Evolutionary conservation across 176 grass and related monocot species (phyloP), one percentile per base, ranked within the genome.

Genomic region (Metroxylon sagu): DNA sequence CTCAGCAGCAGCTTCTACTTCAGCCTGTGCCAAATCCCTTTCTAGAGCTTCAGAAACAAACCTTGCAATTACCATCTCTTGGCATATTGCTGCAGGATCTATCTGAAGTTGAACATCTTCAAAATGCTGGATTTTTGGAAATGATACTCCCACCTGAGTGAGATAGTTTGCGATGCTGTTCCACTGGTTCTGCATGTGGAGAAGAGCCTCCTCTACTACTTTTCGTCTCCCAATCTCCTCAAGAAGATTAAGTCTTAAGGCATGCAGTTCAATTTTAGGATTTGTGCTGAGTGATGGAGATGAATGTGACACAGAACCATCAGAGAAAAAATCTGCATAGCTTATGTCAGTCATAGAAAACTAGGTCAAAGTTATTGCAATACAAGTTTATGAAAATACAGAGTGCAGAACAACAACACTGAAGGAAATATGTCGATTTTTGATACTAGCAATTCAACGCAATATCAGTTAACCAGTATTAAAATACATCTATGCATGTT

Each of bases 171-270:
- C 60, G 8, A 62, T 49, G 3, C n/a, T 54, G 15, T 54, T 26
- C 70, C 70, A 63, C 14, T 53, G 50, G 28, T 53, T 73, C 62
- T 73, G 59, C 70, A 73, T 62, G 15, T 54, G 26, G 25, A 62
- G 35, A 54, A 55, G 27, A 17, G 49, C 58, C 19, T 73, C 59
- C 30, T 73, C 70, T 25, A 59, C 29, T 63, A 53, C 26, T 23
- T 55, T 73, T 29, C 59, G 26, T 63, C 19, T 73, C n/a, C 54
- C 50, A 5, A 54, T 55, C 29, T 73, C 70, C 50, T 53, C 51
- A 3, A 48, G 28, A 25, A 73, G 50, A 54, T 54, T 63, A 3
- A 62, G 18, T 50, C 70, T 62, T 50, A 55, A 48, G 6, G 21
- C 19, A 53, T 5, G 59, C 26, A 73, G 27, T 55, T 73, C 68